A percentile compares a stretch with the other conserved stretches of the same genome.
Evolutionary conservation across 805 yeast species (phyloP).

Genomic region (Komagataella ulmi): DNA sequence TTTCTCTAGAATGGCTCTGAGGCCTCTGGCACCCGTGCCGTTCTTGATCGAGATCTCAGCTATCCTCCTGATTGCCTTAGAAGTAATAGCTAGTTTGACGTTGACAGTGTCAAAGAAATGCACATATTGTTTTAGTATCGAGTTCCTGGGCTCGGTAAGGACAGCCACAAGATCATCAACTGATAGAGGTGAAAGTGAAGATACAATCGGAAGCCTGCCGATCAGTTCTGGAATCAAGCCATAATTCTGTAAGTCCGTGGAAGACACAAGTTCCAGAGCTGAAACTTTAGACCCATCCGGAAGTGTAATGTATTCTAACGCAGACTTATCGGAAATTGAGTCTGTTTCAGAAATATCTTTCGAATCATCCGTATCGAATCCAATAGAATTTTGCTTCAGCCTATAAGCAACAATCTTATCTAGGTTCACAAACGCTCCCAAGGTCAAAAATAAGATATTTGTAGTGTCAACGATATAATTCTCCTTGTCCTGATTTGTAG

Average conservation of each 20-base stretch:
- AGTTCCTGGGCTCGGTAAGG: conserved; percentile 40
- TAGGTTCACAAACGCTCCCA: conserved; percentile 53
- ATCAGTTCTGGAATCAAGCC: conserved; percentile 49
- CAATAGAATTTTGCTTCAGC: conserved; percentile 13
- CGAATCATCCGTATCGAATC: conserved; percentile 9
- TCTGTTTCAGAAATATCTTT: not conserved
- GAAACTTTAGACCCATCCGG: conserved; percentile 22
- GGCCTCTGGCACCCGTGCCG: conserved; percentile 52
- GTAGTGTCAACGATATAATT: conserved; percentile 38
- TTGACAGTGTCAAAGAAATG: conserved; percentile 40
- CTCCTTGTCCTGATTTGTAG: conserved; percentile 14
- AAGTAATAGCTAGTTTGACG: conserved; percentile 34
- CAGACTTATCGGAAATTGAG: not conserved
- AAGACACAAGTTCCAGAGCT: conserved; percentile 31
- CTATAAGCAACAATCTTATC: conserved; percentile 33
- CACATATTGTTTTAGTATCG: conserved; percentile 37
- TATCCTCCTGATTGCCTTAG: conserved; percentile 30
- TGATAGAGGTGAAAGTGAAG: conserved; percentile 32
- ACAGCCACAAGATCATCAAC: conserved; percentile 32
- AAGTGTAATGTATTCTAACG: conserved; percentile 20
- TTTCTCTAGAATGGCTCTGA: conserved; percentile 41
- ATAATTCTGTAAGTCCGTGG: conserved; percentile 34
- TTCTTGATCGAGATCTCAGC: conserved; percentile 34
- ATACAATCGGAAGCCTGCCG: conserved; percentile 44
- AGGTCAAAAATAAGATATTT: conserved; percentile 38